Evolutionary conservation across 495 filamentous ascomycete species (phyloP).

Genomic region (Parachaetomium inaequale): DNA sequence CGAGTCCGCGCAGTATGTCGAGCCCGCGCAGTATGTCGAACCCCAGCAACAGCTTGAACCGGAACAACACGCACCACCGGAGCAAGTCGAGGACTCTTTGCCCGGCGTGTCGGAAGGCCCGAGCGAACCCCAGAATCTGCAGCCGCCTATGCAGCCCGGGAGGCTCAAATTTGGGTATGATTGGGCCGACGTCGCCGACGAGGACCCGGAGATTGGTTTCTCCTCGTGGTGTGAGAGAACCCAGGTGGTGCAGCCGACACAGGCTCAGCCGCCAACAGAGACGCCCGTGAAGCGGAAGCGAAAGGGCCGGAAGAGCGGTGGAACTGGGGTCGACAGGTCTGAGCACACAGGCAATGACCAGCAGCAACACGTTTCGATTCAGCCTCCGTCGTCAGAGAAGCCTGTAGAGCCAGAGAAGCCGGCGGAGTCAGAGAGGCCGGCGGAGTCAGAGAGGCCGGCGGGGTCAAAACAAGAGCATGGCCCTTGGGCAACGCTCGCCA

Average conservation of each 20-base stretch:
- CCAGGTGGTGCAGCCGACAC: background rate
- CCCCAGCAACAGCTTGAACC: background rate
- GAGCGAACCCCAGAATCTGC: background rate
- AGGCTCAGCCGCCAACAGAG: background rate
- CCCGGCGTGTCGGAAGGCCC: background rate
- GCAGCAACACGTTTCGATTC: background rate
- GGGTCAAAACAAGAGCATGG: no score
- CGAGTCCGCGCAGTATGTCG: background rate
- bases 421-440: background rate
- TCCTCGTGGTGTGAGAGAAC: background rate
- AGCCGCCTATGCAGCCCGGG: background rate
- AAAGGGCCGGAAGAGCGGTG: no score
- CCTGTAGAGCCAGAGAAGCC: background rate
- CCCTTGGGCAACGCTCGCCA: no score
- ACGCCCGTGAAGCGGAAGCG: no score
- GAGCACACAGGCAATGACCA: no score
- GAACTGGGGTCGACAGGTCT: no score
- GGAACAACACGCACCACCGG: background rate
- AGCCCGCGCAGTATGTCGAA: background rate
- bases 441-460: no score
- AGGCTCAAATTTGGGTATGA: background rate
- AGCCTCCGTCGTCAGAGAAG: background rate
- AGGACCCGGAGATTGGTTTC: background rate
- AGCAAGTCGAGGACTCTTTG: background rate
- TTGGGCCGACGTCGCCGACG: background rate